Percentiles rank a stretch among this genome's conserved stretches.
Evolutionary conservation across 2,329 filamentous ascomycete species (phyloP).

Genomic region (Sporothrix mexicana): DNA sequence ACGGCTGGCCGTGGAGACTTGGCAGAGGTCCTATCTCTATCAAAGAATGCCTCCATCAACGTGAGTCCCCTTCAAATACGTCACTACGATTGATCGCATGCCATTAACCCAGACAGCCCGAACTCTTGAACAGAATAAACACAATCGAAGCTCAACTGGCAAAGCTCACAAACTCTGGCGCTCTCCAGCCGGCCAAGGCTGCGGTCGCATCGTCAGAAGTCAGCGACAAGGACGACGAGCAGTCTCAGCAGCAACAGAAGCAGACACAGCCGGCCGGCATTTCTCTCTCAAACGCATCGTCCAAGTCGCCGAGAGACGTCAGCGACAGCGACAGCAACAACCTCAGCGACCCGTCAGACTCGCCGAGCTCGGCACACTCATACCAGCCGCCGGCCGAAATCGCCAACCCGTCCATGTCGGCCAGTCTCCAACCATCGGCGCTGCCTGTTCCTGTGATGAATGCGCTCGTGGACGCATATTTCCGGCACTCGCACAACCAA

Average conservation of each 20-base stretch:
- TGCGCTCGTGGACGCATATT: background rate
- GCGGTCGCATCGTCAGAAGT: background rate
- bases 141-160: conserved; percentile 1
- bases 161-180: background rate
- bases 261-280: background rate
- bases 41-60: background rate
- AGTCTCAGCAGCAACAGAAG: background rate
- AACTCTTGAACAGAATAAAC: background rate
- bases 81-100: no score
- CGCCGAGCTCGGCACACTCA: background rate
- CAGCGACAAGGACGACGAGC: background rate
- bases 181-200: background rate
- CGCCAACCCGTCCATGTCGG: background rate
- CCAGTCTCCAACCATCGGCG: background rate
- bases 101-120: background rate
- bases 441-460: background rate
- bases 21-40: background rate
- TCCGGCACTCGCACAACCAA: conserved; percentile 5
- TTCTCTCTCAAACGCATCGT: background rate
- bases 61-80: no score
- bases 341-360: background rate
- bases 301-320: background rate
- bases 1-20: background rate
- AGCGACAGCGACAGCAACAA: background rate
- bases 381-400: background rate